Evolutionary conservation across 2,329 filamentous ascomycete genomes (phyloP).

Genomic region (Xylaria sp.): DNA sequence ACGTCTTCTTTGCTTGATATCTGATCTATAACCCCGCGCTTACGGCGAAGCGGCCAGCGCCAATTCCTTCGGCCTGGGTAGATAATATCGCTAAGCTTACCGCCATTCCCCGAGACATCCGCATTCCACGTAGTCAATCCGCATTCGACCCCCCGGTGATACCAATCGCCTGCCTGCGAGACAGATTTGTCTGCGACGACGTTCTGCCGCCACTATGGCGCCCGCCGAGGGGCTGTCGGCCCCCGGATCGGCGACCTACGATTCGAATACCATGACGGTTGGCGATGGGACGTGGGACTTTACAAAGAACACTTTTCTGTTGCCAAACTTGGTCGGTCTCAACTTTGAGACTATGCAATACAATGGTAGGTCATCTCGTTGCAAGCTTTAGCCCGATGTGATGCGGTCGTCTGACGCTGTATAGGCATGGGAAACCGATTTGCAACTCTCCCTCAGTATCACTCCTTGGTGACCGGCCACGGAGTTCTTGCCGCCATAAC

Average conservation of each 20-base stretch:
- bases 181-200: constrained; percentile 28
- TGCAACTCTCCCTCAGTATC: constrained; percentile 74
- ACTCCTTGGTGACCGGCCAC: constrained; percentile 75
- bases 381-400: background rate
- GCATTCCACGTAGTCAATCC: constrained; percentile 36
- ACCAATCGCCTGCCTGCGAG: constrained; percentile 26
- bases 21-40: constrained; percentile 28
- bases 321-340: constrained; percentile 80
- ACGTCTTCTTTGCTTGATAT: constrained; percentile 3
- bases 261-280: constrained; percentile 78
- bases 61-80: constrained; percentile 23
- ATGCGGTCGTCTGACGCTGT: constrained; percentile 19
- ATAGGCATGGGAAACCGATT: constrained; percentile 87
- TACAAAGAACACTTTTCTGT: constrained; percentile 77
- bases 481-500: constrained; percentile 77
- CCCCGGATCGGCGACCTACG: constrained; percentile 78
- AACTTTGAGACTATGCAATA: constrained; percentile 87
- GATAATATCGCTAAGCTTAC: constrained; percentile 11
- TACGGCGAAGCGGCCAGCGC: constrained; percentile 17
- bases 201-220: constrained; percentile 66
- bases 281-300: constrained; percentile 89
- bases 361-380: constrained; percentile 70
- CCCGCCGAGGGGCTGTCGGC: constrained; percentile 71
- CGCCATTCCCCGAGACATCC: constrained; percentile 21
- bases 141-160: constrained; percentile 36